Conservation (phyloP, 345 rosid genomes). For the Lepidium africanum region DNA sequence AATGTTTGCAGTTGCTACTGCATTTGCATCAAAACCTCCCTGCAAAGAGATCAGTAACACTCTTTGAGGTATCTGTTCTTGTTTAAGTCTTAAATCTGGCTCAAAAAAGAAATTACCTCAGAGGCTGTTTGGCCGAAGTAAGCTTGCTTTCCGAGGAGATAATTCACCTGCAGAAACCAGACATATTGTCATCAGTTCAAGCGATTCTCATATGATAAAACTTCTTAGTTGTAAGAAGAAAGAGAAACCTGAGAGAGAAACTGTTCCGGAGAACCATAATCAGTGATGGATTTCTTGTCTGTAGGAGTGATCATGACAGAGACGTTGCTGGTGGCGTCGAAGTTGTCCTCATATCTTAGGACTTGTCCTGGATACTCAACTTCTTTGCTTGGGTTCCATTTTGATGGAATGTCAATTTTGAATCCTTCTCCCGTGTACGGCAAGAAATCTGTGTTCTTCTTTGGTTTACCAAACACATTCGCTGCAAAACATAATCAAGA, state of each 20-base stretch:
- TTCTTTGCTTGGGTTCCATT: conserved; percentile 98
- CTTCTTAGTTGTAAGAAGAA: neutral
- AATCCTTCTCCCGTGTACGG: conserved; percentile 71
- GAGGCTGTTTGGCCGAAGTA: conserved; percentile 55
- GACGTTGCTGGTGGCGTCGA: conserved; percentile 55
- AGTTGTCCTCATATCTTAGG: conserved; percentile 84
- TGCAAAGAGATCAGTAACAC: conserved; percentile 5
- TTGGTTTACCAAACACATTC: conserved; percentile 88
- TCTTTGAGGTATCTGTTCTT: neutral
- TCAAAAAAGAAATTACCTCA: conserved; percentile 43
- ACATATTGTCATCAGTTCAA: neutral
- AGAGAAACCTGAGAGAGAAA: conserved; percentile 56
- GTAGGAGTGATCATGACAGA: conserved; percentile 66
- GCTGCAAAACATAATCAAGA: conserved; percentile 39
- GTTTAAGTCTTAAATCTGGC: neutral
- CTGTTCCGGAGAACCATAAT: conserved; percentile 68
- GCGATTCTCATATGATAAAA: neutral
- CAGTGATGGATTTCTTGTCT: conserved; percentile 80
- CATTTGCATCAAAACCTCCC: conserved; percentile 77
- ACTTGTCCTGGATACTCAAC: conserved; percentile 87
- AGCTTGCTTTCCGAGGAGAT: conserved; percentile 83
- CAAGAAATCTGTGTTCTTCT: conserved; percentile 68
- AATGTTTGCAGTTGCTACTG: conserved; percentile 81
- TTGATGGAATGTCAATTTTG: conserved; percentile 65
- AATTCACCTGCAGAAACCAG: conserved; percentile 53